Conservation (phyloP, 345 rosid genomes). For the Syzygium jambos region DNA sequence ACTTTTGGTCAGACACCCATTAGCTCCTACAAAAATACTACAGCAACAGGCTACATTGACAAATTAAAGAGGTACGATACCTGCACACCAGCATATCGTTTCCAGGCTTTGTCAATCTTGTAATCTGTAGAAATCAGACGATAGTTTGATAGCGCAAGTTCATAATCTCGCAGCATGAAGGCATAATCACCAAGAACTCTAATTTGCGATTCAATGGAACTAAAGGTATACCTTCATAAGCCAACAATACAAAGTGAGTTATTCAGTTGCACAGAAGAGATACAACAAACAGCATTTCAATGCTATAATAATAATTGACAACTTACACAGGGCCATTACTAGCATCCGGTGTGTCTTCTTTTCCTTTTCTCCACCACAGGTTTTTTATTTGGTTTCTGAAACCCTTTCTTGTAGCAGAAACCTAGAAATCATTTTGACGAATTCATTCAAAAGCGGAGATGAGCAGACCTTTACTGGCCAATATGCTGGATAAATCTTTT, state of each 20-base stretch:
- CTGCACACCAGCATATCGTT: slow-evolving; percentile 96
- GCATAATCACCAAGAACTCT: slow-evolving; percentile 94
- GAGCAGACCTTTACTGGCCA: not conserved
- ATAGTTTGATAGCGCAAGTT: slow-evolving; percentile 90
- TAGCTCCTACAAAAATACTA: not conserved
- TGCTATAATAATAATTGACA: not conserved
- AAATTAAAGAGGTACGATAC: slow-evolving; percentile 23
- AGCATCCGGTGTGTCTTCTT: slow-evolving; percentile 68
- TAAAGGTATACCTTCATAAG: slow-evolving; percentile 79
- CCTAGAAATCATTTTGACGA: slow-evolving; percentile 28
- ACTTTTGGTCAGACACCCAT: not conserved
- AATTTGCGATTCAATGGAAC: slow-evolving; percentile 89
- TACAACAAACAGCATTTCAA: not conserved
- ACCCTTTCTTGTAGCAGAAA: slow-evolving; percentile 95
- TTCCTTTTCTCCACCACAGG: slow-evolving; percentile 99
- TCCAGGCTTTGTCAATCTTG: slow-evolving; percentile 98
- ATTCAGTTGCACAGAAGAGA: not conserved
- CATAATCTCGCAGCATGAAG: slow-evolving; percentile 96
- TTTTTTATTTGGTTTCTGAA: slow-evolving; percentile 90
- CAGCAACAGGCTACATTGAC: not conserved
- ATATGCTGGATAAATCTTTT: not conserved
- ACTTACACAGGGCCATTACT: slow-evolving; percentile 64
- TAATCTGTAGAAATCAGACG: slow-evolving; percentile 93
- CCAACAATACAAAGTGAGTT: not conserved
- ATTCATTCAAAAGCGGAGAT: not conserved